Evolutionary conservation across 495 filamentous ascomycete genomes (phyloP), one percentile per base, ranked within the genome.

Genomic region (Aspergillus ostianus): DNA sequence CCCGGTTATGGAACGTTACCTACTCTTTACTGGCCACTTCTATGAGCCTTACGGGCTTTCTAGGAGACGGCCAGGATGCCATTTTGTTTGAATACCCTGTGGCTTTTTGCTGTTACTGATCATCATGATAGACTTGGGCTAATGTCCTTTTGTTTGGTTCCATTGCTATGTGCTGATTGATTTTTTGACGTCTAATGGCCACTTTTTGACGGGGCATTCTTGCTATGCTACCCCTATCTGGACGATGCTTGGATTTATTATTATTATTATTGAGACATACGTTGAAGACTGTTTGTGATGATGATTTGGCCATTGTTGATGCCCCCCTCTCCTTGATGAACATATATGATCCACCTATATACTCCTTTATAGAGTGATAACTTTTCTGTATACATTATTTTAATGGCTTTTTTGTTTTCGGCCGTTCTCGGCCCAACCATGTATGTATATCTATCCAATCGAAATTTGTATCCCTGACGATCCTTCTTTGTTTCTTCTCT

Each of bases 271-370:
- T 54, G 52, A 41, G 52, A 54, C 45, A 45, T 45, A 44, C 30
- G 52, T 32, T 45, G 52, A 54, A 44, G 52, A 54, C 27, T 54
- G 52, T 23, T 46, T 54, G 36, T 46, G 32, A 54, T 21, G 52
- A 54, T 54, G 45, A 44, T 45, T 44, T 21, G 32, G 27, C 52
- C 52, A 4, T 57, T 57, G 47, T 19, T 51, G 29, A 50, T 50
- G 55, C 26, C 55, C 26, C 55, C 13, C 46, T 57, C 55, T 57
- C 29, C 18, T 55, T 58, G 59, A 67, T 60, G 62, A 67, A 67
- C 62, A 62, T 67, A 41, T 41, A 67, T 62, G 58, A 49, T 51
- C 47, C 18, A 29, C 36, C 48, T 53, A 60, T 57, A 57, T 62
- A 49, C 53, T 55, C 58, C 47, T 58, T 48, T 30, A 58, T 58